Conservation (phyloP, 495 filamentous ascomycete genomes). For the Talaromyces wortmannii region DNA sequence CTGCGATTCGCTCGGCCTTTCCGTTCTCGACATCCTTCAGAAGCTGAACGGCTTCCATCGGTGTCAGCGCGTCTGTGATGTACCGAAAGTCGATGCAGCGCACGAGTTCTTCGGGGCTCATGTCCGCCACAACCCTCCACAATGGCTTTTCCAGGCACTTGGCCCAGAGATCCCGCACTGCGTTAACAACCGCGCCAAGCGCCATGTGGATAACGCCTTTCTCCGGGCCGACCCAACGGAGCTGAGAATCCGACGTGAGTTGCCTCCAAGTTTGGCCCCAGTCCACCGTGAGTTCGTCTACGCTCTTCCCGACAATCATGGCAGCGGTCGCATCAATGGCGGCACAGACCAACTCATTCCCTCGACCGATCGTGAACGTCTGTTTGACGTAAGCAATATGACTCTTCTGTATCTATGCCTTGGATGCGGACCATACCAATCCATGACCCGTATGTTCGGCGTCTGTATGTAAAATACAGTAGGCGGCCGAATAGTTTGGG, state of each 20-base stretch:
- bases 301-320: constrained; percentile 64
- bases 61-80: constrained; percentile 84
- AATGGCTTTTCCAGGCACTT: constrained; percentile 80
- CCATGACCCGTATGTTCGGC: constrained; percentile 67
- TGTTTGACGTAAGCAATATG: constrained; percentile 17
- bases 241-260: constrained; percentile 79
- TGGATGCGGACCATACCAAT: constrained; percentile 52
- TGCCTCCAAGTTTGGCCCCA: constrained; percentile 88
- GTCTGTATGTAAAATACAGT: constrained; percentile 84
- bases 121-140: constrained; percentile 82
- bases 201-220: constrained; percentile 93
- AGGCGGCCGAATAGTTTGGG: constrained; percentile 85
- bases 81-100: constrained; percentile 88
- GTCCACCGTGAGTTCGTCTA: constrained; percentile 66
- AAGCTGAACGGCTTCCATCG: constrained; percentile 68
- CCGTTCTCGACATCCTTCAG: constrained; percentile 52
- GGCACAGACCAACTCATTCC: constrained; percentile 85
- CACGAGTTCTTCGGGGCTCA: constrained; percentile 81
- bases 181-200: constrained; percentile 83
- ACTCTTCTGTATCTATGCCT: background rate
- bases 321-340: constrained; percentile 71
- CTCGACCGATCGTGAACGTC: constrained; percentile 94
- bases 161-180: constrained; percentile 91
- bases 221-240: constrained; percentile 92
- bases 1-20: constrained; percentile 60